phyloP scores from a whole-genome alignment of 2,329 filamentous ascomycete genomes.

The Pseudogymnoascus sp. region DNA sequence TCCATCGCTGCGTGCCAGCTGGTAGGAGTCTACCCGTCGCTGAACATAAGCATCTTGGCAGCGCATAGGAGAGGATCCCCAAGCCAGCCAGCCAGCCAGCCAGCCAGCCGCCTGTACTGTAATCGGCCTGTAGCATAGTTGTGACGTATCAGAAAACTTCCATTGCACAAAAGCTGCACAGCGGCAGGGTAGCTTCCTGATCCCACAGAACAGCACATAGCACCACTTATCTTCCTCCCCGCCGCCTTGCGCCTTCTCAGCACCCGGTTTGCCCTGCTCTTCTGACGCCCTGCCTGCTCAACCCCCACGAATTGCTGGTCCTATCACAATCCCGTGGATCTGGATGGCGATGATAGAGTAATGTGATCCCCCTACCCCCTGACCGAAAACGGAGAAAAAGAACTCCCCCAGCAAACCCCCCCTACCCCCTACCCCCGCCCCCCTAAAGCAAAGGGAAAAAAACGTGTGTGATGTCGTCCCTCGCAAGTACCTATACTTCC shows the following conservation, averaged over 20 bases:
- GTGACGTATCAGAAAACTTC: neutral
- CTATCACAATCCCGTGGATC: neutral
- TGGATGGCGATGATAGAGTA: neutral
- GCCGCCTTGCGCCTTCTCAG: neutral
- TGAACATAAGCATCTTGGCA: neutral
- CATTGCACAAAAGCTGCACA: neutral
- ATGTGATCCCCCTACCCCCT: too few species aligned
- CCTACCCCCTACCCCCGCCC: neutral
- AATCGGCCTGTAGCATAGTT: neutral
- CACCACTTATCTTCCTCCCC: neutral
- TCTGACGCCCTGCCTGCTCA: neutral
- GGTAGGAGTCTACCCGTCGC: neutral
- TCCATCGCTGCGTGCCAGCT: neutral
- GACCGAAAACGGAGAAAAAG: neutral
- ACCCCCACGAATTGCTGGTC: neutral
- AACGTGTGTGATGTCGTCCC: neutral
- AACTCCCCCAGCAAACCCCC: neutral
- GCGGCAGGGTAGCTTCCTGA: neutral
- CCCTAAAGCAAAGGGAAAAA: neutral
- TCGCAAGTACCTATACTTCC: neutral
- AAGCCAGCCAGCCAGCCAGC: too few species aligned
- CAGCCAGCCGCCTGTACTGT: neutral
- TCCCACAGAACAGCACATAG: neutral
- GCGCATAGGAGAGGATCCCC: neutral
- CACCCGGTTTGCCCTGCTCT: neutral